phyloP scores from a whole-genome alignment of 2,329 filamentous ascomycete species.

The Cytospora mali region DNA sequence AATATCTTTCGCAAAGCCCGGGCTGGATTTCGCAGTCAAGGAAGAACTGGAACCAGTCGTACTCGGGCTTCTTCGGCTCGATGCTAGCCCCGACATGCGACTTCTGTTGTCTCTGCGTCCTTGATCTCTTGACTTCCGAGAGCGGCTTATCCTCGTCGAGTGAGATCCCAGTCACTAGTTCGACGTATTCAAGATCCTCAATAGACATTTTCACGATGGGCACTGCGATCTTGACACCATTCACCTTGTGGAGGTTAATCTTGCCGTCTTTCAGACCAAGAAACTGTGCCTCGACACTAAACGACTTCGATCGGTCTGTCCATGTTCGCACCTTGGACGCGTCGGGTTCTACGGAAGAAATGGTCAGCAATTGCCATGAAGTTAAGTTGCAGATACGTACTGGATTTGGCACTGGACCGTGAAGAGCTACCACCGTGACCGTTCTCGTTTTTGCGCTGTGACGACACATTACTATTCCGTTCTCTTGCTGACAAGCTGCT shows the following conservation, averaged over 20 bases:
- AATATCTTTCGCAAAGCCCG: constrained; percentile 91
- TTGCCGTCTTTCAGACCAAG: constrained; percentile 93
- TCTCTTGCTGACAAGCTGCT: constrained; percentile 74
- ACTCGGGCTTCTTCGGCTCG: constrained; percentile 68
- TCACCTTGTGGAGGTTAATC: constrained; percentile 96
- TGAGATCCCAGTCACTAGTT: constrained; percentile 82
- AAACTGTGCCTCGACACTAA: constrained; percentile 97
- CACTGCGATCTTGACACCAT: constrained; percentile 97
- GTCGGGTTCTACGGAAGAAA: constrained; percentile 70
- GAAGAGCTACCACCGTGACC: constrained; percentile 58
- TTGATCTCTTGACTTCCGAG: constrained; percentile 73
- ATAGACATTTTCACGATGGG: constrained; percentile 94
- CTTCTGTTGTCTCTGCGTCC: constrained; percentile 29
- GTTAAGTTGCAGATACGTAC: constrained; percentile 54
- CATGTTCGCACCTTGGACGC: constrained; percentile 81
- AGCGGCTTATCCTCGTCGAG: constrained; percentile 93
- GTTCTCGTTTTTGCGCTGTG: constrained; percentile 74
- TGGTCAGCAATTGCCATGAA: constrained; percentile 3
- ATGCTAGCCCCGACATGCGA: constrained; percentile 63
- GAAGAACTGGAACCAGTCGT: constrained; percentile 99
- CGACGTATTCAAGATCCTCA: constrained; percentile 93
- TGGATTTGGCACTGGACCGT: constrained; percentile 67
- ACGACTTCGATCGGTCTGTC: constrained; percentile 94
- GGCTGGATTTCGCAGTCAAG: constrained; percentile 87
- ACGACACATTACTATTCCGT: constrained; percentile 66